Evolutionary conservation across 2,329 filamentous ascomycete species (phyloP), one percentile per base, ranked within the genome.

Genomic region (Colletotrichum sp.): DNA sequence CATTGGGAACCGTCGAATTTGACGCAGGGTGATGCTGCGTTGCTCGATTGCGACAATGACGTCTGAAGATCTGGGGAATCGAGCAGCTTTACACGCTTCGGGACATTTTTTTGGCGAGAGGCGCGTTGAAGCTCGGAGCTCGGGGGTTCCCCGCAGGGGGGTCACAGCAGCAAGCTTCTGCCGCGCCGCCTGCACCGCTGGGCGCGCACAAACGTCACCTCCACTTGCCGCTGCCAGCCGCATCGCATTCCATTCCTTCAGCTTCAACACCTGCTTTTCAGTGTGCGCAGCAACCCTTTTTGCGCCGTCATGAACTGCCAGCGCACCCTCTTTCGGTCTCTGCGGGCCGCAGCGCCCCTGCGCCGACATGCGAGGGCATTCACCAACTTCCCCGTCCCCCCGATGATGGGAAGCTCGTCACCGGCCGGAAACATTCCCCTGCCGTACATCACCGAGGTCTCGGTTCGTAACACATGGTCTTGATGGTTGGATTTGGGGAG

Each of bases 361-460:
- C 76, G 79, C 57, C 81, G 81, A 24, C 82, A 85, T 79, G 81
- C 81, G 70, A 86, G 89, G 68, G 79, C 81, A 32, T 88, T 91
- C 79, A 87, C 86, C 8, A 82, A 83, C 28, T 86, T 88, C 77
- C 83, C 85, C 8, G 83, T 82, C 12, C 77, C 68, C 10, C 57
- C 71, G 14, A 13, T 52, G 43, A 52, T 32, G 78, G 78, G 79
- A 30, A 55, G 63, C 52, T 59, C 63, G 18, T 71, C 80, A 10
- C 82, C 82, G 13, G 71, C 79, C 16, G 80, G 80, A 67, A 85
- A 87, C 76, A 89, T 92, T 73, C 90, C 91, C 18, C 87, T 92
- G 84, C 91, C 91, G 1, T 92, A 91, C 80, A 92, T 92, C 81
- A 90, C 88, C 71, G 88, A 90, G 82, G 87, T 89, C 72, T 89